phyloP scores from a whole-genome alignment of 2,329 filamentous ascomycete species.

The Laburnicola sp. region DNA sequence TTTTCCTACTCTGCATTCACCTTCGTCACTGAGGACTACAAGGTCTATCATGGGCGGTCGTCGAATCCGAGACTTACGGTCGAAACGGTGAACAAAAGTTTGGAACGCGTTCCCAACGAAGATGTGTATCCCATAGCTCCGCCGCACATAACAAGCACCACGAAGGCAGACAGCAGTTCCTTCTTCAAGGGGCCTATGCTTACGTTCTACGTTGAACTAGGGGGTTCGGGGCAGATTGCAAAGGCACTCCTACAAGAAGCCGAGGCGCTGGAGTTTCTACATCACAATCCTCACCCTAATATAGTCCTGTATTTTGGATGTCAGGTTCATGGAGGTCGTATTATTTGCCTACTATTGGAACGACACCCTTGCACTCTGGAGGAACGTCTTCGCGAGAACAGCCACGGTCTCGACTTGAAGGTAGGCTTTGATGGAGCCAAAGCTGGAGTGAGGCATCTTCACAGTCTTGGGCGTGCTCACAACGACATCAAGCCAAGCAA shows the following conservation, averaged over 20 bases:
- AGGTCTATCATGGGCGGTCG: not conserved
- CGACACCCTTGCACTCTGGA: constrained; percentile 2
- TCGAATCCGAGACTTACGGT: not conserved
- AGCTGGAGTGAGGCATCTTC: constrained; percentile 12
- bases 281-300: constrained; percentile 13
- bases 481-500: constrained; percentile 44
- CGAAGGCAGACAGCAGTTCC: not conserved
- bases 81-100: not conserved
- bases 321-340: constrained; percentile 6
- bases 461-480: constrained; percentile 32
- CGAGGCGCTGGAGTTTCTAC: constrained; percentile 8
- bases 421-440: constrained; percentile 8
- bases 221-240: constrained; percentile 7
- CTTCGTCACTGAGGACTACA: not conserved
- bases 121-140: not conserved
- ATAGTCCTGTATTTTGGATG: constrained; percentile 14
- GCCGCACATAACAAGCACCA: not conserved
- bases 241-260: constrained; percentile 14
- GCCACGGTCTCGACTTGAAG: constrained; percentile 4
- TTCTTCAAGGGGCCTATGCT: constrained; percentile 13
- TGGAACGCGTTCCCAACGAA: not conserved
- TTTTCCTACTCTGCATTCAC: not conserved
- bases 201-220: constrained; percentile 9
- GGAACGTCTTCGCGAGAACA: not conserved
- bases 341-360: constrained; percentile 8